These are phyloP conservation scores for Eucommia ulmoides DNA, from an alignment of 257 asterid genomes.

Conservation along the genomic window DNA sequence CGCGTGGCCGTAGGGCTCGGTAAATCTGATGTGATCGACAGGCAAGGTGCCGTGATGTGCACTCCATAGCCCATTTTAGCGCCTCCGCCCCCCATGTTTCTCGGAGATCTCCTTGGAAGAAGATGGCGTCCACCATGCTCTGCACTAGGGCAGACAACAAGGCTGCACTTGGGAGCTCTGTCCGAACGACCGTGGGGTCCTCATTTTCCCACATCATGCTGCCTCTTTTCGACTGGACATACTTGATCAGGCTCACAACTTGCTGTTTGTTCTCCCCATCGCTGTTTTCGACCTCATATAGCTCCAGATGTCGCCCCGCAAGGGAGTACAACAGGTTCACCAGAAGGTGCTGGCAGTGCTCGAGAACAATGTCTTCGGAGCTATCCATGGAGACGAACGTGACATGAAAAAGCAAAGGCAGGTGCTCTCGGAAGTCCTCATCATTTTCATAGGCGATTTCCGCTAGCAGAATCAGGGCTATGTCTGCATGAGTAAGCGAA, in stretches of 20 bases:
- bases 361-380: conserved; percentile 96
- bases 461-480: conserved; percentile 83
- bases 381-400: conserved; percentile 99
- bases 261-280: conserved; percentile 99
- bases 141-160: conserved; percentile 95
- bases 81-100: conserved; percentile 99
- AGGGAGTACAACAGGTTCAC: conserved; percentile 93
- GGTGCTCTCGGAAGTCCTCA: conserved; percentile 97
- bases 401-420: conserved; percentile 91
- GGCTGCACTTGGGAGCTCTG: conserved; percentile 92
- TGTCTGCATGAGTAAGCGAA: conserved; percentile 87
- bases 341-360: conserved; percentile 96
- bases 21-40: conserved; percentile 98
- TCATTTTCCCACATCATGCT: conserved; percentile 99
- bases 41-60: conserved; percentile 97
- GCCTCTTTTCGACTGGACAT: conserved; percentile 94
- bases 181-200: conserved; percentile 84
- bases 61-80: conserved; percentile 99
- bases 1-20: conserved; percentile 87
- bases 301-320: conserved; percentile 95
- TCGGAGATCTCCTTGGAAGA: conserved; percentile 98
- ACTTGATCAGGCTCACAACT: conserved; percentile 89
- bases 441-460: conserved; percentile 99
- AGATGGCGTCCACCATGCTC: conserved; percentile 98
- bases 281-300: conserved; percentile 87